Base-by-base conservation (phyloP, 225 moss, liverwort and hornwort genomes). In the Physcomitrellopsis africana region DNA sequence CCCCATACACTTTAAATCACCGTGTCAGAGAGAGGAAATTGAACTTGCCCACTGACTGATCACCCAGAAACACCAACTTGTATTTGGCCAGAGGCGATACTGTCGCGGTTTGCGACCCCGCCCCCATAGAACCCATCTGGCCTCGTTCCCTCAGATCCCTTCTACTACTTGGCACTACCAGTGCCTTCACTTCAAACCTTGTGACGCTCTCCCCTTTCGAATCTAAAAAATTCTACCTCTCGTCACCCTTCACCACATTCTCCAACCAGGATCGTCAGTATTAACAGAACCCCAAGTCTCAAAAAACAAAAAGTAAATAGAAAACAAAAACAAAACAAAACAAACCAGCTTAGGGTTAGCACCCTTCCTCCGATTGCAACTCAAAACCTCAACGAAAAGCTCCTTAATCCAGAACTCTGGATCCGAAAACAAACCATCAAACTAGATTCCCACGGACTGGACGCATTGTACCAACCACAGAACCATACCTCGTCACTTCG, bases 21-120 rank as follows among this genome's bases (percentile, higher is more conserved):
- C 18, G 32, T 1, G 24, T 51, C 63, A 51, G 20, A 8, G 18
- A 53, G 16, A 27, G 29, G 47, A 14, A 45, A 67, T 58, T 48
- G 23, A 76, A 68, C 77, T 70, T 19, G 62, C 79, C 79, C 37
- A 93, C 92, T 1, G 90, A 90, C 77, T 93, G 92, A 76, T 93
- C 92, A 23, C 92, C 92, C 23, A 93, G 81, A 54, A 93, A 93
- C 79, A 93, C 92, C 51, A 93, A 86, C 79, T 93, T 93, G 64
- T 93, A 93, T 84, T 93, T 93, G 22, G 92, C 92, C 48, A 91
- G 81, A 12, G 91, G 91, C 48, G 91, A 91, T 56, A 91, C 89
- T 27, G 89, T 86, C 18, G 91, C 86, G 54, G 84, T 85, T 59
- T 86, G 86, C 29, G 84, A 78, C 73, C 84, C 82, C 84, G 84